Evolutionary conservation across 2,329 filamentous ascomycete species (phyloP).

Genomic region (Aspergillus thermomutatus): DNA sequence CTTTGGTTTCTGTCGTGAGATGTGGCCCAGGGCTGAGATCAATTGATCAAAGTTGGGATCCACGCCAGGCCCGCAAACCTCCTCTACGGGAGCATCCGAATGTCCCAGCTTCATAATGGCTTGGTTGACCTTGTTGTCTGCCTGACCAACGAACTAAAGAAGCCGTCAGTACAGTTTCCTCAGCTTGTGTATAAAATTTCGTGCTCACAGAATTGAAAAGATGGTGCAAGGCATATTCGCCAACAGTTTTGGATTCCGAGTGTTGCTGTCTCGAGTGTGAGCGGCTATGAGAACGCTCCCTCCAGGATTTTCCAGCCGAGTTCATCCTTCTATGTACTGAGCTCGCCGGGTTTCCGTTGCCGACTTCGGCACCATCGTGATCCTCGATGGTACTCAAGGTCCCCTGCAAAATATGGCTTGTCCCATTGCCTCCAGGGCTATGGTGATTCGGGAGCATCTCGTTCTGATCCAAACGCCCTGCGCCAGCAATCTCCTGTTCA

Average conservation of each 20-base stretch:
- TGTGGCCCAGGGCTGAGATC: slow-evolving; percentile 88
- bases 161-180: slow-evolving; percentile 27
- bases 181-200: background rate
- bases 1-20: slow-evolving; percentile 90
- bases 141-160: slow-evolving; percentile 79
- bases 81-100: slow-evolving; percentile 78
- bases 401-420: slow-evolving; percentile 22
- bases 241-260: slow-evolving; percentile 86
- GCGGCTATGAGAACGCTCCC: slow-evolving; percentile 70
- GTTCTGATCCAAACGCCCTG: slow-evolving; percentile 30
- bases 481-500: slow-evolving; percentile 45
- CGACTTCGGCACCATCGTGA: slow-evolving; percentile 28
- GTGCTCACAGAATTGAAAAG: slow-evolving; percentile 79
- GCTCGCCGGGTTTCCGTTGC: slow-evolving; percentile 22
- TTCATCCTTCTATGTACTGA: slow-evolving; percentile 44
- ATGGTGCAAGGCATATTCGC: slow-evolving; percentile 94
- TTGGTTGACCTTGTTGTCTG: slow-evolving; percentile 92
- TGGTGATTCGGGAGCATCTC: slow-evolving; percentile 28
- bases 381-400: slow-evolving; percentile 39
- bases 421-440: slow-evolving; percentile 42
- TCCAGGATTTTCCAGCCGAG: slow-evolving; percentile 63
- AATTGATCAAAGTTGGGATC: slow-evolving; percentile 91
- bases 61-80: slow-evolving; percentile 83
- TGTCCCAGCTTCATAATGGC: slow-evolving; percentile 78
- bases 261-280: slow-evolving; percentile 69